phyloP scores from a whole-genome alignment of 805 yeast genomes.

The Ogataea paraovalis region DNA sequence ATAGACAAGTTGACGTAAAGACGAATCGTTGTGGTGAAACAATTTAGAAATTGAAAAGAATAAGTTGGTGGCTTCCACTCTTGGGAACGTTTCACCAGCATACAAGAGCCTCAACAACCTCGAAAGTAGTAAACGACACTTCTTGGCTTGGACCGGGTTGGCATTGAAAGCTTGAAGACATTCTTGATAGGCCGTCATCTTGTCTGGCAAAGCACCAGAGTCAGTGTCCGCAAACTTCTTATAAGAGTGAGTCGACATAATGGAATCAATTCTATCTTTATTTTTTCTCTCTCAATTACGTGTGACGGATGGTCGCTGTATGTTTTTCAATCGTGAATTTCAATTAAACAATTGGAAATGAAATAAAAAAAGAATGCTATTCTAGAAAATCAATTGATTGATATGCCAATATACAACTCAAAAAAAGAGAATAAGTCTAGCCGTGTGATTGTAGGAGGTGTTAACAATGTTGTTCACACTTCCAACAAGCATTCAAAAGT shows the following conservation, averaged over 20 bases:
- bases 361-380: neutral
- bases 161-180: slow-evolving; percentile 91
- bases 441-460: neutral
- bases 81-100: slow-evolving; percentile 83
- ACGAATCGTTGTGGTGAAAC: slow-evolving; percentile 85
- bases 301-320: neutral
- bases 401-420: neutral
- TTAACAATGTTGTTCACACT: neutral
- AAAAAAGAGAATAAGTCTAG: neutral
- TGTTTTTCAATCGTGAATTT: neutral
- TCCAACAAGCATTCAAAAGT: neutral
- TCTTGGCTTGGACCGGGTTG: slow-evolving; percentile 81
- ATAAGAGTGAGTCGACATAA: slow-evolving; percentile 75
- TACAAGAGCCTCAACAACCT: slow-evolving; percentile 78
- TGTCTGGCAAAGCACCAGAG: slow-evolving; percentile 72
- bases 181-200: slow-evolving; percentile 96
- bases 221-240: slow-evolving; percentile 79
- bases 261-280: neutral
- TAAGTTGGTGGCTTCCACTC: slow-evolving; percentile 84
- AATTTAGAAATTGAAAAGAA: slow-evolving; percentile 92
- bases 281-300: neutral
- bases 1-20: slow-evolving; percentile 89
- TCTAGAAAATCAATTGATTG: neutral
- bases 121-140: slow-evolving; percentile 79
- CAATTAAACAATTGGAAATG: neutral